Evolutionary conservation across 208 protist genomes (phyloP), one percentile per base, ranked within the genome.

Genomic region (Acanthamoeba sp.): DNA sequence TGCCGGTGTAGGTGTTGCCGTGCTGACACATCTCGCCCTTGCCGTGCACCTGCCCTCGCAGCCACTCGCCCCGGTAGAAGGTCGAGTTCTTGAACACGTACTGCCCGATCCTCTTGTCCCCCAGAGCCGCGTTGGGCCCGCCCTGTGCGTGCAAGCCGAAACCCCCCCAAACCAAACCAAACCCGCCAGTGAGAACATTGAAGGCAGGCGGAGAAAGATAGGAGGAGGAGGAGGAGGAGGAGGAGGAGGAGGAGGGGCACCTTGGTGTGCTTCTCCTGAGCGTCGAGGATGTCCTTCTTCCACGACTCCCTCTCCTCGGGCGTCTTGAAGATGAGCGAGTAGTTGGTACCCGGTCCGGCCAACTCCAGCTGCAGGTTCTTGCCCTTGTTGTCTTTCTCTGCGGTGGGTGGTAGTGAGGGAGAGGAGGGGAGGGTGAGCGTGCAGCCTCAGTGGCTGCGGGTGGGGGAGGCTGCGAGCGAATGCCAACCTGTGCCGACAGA

Each of bases 11-110:
- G 69, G 38, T 48, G 36, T 80, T 80, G 32, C 69, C 69, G 38
- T 80, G 69, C 69, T 80, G 69, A 3, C 2, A 4, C 69, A 80
- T 80, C 69, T 80, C 69, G 69, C 69, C 69, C 69, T 80, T 80
- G 38, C 69, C 69, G 69, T 80, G 69, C 7, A 88, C 80, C 42
- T 88, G 80, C 1, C 80, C 80, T 34, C 42, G 80, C 22, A 52
- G 50, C 80, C 80, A 88, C 48, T 88, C 80, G 27, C 80, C 80
- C 29, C 48, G 42, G 50, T 88, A 88, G 48, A 64, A 52, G 48
- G 50, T 62, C 27, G 80, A 88, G 48, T 88, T 88, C 80, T 88
- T 88, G n/a, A 88, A 88, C n/a, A 64, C 48, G n/a, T 88, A 62
- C 32, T 52, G 42, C 2, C 80, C 80, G 45, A 64, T 64, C 24